Percentiles rank a stretch among this genome's conserved stretches.
Evolutionary conservation across 148 eudicot species (phyloP).

Genomic region (Cornus kousa): DNA sequence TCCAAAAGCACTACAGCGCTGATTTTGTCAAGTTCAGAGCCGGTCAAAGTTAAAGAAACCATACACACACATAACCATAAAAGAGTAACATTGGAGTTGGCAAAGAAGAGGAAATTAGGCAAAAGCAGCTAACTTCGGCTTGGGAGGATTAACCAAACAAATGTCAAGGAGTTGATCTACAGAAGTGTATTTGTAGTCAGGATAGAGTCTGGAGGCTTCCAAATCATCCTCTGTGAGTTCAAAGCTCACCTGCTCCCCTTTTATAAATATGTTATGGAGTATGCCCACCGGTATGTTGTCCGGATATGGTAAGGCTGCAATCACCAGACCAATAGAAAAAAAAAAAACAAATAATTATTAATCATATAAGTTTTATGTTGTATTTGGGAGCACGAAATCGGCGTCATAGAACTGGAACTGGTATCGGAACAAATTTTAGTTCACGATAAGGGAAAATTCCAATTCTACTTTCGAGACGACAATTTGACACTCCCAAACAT

Average conservation of each 20-base stretch:
- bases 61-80: not conserved
- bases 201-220: slow-evolving; percentile 23
- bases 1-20: no score
- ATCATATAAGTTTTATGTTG: no score
- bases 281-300: slow-evolving; percentile 13
- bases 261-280: slow-evolving; percentile 18
- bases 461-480: no score
- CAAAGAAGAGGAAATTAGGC: not conserved
- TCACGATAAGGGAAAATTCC: no score
- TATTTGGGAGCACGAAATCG: no score
- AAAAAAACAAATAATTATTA: not conserved
- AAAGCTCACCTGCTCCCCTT: slow-evolving; percentile 21
- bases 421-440: no score
- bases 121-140: slow-evolving; percentile 19
- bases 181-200: slow-evolving; percentile 19
- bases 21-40: no score
- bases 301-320: slow-evolving; percentile 19
- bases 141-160: slow-evolving; percentile 25
- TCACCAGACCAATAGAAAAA: no score
- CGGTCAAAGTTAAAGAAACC: no score
- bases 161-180: slow-evolving; percentile 14
- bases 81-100: no score
- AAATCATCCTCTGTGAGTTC: slow-evolving; percentile 18
- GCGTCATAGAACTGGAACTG: no score
- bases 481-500: no score